Base-by-base conservation (phyloP, 306 rosid genomes). In the Ceratonia siliqua region DNA sequence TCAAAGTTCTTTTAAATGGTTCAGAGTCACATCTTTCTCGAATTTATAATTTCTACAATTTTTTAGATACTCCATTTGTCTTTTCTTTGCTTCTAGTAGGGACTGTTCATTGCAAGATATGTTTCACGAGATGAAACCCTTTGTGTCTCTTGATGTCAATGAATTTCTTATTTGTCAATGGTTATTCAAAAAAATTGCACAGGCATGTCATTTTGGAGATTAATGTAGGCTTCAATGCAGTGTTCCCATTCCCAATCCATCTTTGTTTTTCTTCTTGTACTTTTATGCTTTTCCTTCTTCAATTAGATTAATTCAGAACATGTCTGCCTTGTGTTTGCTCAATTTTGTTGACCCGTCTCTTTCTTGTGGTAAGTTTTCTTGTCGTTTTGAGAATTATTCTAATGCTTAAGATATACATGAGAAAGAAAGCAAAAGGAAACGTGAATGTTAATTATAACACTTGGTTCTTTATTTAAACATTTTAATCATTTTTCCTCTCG, bases 191-290 rank as follows among this genome's bases (percentile, higher is more conserved):
- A 42, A 43, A 54, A 38, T 22, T 70, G 5, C 35, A 65, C 48
- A 28, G 20, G 8, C 33, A 21, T 11, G 12, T 12, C 8, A 2
- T 24, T 10, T n/a, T n/a, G n/a, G 33, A 2, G 27, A n/a, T 24
- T 30, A 57, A 12, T 33, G 54, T 22, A 9, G 24, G 38, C 17
- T 72, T 72, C 20, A 46, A 35, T 63, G 38, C 7, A 6, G 4
- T 27, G 43, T 66, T 71, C 28, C 42, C 63, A 8, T 78, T 42
- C 36, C 38, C 38, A 21, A 6, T 58, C 3, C 28, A 46, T 43
- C 58, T 41, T 39, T 54, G 22, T 69, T 61, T 17, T 61, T 28
- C 56, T 45, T 72, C 62, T 20, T 13, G 53, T 10, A 63, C 39
- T 59, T 17, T 68, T 66, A 68, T 30, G 68, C 65, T 12, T 48